Base-by-base conservation (phyloP, 257 asterid genomes). In the Solanum etuberosum region DNA sequence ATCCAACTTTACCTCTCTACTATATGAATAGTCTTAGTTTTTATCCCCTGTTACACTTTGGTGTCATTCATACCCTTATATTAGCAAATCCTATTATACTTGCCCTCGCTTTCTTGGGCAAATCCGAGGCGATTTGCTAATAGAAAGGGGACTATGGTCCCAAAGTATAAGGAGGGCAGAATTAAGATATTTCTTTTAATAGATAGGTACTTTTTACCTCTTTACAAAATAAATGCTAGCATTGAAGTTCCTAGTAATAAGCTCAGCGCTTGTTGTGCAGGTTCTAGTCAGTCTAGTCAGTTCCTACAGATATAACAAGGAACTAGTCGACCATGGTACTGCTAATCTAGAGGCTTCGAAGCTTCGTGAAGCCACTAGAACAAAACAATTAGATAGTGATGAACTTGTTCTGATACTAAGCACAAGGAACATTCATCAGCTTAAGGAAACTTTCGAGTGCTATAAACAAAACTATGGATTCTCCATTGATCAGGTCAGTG, bases 241-340 rank as follows among this genome's bases (percentile, higher is more conserved):
- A 27, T 29, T 16, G 84, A 27, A 43, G 6, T 43, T 78, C 27
- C 84, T 27, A 78, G 5, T 43, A 42, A 15, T 27, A 78, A 4
- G 27, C 27, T 46, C 25, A 27, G 48, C 27, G 18, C 8, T 43
- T 77, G 23, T 82, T 87, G 59, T 71, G 89, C 93, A 96, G 97
- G 90, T 94, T 65, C 90, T 96, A 91, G 91, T 94, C 43, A 88
- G 91, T 87, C 85, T 96, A 83, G 95, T 94, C 86, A 92, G 95
- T 70, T 94, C 98, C 42, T 96, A 92, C 90, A 91, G 99, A 86
- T 92, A 92, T 34, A 98, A 96, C 87, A 89, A 91, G 83, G 89
- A 91, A 85, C 84, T 84, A 72, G 94, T 96, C 86, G 98, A 94
- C 71, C 86, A 90, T 18, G 25, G 70, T n/a, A 38, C 84, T 43